Evolutionary conservation across 805 yeast species (phyloP).

Genomic region (Zygosaccharomyces gambellarensis): DNA sequence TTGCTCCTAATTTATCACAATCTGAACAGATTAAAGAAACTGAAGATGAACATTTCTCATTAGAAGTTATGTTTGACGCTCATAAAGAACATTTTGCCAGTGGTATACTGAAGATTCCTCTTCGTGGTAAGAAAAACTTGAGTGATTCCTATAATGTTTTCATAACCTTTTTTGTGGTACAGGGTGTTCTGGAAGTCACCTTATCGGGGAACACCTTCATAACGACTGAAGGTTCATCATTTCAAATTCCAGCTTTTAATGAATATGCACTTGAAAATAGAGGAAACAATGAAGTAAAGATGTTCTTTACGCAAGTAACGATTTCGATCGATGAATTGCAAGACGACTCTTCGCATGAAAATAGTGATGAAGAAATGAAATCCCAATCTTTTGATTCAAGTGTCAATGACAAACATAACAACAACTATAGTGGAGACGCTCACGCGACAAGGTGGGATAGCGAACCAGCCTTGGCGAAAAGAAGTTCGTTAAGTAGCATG

Average conservation of each 20-base stretch:
- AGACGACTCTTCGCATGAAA: background rate
- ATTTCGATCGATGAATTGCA: constrained; percentile 12
- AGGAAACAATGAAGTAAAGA: constrained; percentile 51
- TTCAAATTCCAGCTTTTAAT: constrained; percentile 76
- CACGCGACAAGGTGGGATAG: background rate
- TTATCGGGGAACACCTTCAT: constrained; percentile 54
- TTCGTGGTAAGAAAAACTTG: constrained; percentile 55
- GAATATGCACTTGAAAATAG: constrained; percentile 63
- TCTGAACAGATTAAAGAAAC: constrained; percentile 39
- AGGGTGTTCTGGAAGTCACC: constrained; percentile 66
- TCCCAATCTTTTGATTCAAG: background rate
- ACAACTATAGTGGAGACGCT: background rate
- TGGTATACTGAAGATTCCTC: constrained; percentile 66
- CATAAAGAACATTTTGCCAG: constrained; percentile 63
- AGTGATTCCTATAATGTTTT: constrained; percentile 56
- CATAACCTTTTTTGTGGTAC: constrained; percentile 68
- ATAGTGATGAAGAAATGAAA: constrained; percentile 3
- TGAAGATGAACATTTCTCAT: constrained; percentile 49
- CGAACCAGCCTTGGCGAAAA: background rate
- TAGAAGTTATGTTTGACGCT: constrained; percentile 61
- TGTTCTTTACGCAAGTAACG: constrained; percentile 71
- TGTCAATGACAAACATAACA: background rate
- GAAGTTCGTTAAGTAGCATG: constrained; percentile 19
- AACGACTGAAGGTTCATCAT: constrained; percentile 67
- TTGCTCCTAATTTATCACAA: constrained; percentile 54